phyloP scores from a whole-genome alignment of 495 filamentous ascomycete genomes.

The Glonium stellatum region DNA sequence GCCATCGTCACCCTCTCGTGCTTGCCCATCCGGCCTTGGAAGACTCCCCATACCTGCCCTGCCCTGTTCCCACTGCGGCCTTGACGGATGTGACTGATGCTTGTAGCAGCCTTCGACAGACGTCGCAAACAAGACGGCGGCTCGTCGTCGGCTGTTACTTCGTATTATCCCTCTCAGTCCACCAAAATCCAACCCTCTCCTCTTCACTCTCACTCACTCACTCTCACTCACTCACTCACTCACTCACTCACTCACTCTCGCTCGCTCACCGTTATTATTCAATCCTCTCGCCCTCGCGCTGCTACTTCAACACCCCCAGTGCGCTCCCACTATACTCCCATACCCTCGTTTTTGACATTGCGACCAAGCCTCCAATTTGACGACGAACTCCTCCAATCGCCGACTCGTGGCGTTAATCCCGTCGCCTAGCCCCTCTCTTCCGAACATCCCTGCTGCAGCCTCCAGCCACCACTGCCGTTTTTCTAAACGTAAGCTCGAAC shows the following conservation, averaged over 20 bases:
- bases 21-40: too few relatives aligned
- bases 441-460: neutral
- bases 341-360: constrained; percentile 4
- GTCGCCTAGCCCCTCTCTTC: neutral
- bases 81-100: neutral
- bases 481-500: neutral
- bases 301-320: neutral
- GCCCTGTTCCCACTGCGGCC: neutral
- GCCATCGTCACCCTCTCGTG: too few relatives aligned
- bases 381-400: neutral
- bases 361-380: neutral
- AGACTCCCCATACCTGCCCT: too few relatives aligned
- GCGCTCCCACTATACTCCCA: neutral
- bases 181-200: neutral
- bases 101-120: too few relatives aligned
- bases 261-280: neutral
- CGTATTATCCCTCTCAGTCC: neutral
- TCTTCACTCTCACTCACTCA: neutral
- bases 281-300: too few relatives aligned
- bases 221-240: neutral
- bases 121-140: neutral
- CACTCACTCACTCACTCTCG: neutral
- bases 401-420: neutral
- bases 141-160: neutral
- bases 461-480: neutral